A percentile compares a stretch with the other conserved stretches of the same genome.
Evolutionary conservation across 768 basidiomycete genomes (phyloP).

Genomic region (Pleurotus eryngii): DNA sequence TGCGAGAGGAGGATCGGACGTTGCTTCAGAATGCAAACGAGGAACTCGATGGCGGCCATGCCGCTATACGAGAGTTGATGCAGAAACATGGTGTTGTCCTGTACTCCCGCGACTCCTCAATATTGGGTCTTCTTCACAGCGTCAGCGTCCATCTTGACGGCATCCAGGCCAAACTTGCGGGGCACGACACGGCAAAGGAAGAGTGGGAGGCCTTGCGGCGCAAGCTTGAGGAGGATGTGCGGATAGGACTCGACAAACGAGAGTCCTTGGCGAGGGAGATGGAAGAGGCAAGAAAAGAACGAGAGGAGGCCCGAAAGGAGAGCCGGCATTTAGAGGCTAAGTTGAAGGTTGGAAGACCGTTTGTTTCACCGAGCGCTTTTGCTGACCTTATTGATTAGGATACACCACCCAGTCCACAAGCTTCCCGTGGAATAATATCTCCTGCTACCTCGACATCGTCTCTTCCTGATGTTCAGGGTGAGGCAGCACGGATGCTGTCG

Average conservation of each 20-base stretch:
- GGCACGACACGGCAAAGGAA: conserved; percentile 36
- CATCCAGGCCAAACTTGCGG: conserved; percentile 42
- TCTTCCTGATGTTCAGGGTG: conserved; percentile 25
- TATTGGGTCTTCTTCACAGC: conserved; percentile 46
- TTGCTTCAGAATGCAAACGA: conserved; percentile 34
- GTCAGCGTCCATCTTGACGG: conserved; percentile 49
- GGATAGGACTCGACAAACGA: conserved; percentile 40
- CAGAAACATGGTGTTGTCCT: conserved; percentile 56
- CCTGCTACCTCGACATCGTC: conserved; percentile 16
- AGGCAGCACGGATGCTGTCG: conserved; percentile 54
- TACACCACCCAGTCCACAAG: conserved; percentile 7
- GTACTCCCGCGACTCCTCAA: conserved; percentile 46
- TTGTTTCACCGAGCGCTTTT: not conserved
- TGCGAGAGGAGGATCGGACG: conserved; percentile 35
- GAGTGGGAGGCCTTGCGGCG: conserved; percentile 47
- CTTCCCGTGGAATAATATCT: conserved; percentile 8
- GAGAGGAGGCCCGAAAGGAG: conserved; percentile 46
- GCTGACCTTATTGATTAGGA: conserved; percentile 8
- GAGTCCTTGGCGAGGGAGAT: conserved; percentile 48
- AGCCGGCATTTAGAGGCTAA: conserved; percentile 34
- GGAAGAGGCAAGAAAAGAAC: conserved; percentile 48
- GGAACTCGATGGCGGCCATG: conserved; percentile 51
- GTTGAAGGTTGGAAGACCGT: conserved; percentile 28
- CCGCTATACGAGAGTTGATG: conserved; percentile 47
- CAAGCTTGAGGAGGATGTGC: conserved; percentile 49